Evolutionary conservation across 1,284 basidiomycete species (phyloP), one percentile per base, ranked within the genome.

Genomic region (Xerocomus tenax): DNA sequence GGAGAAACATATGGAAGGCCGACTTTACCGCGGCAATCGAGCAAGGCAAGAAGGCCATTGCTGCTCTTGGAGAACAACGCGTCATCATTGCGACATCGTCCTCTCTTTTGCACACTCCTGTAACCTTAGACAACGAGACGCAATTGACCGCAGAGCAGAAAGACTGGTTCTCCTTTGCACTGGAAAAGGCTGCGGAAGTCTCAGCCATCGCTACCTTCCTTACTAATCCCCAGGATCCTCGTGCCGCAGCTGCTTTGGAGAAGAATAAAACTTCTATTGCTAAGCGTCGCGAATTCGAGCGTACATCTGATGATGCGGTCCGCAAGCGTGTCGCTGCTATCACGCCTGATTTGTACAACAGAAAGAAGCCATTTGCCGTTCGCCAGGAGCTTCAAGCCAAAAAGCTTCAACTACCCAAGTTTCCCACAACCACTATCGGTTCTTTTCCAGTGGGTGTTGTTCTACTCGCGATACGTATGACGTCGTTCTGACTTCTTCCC

Each of bases 1-100:
- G 96, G 56, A 92, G 96, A 68, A 98, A 98, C 79, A 92, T 99
- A 75, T 99, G 96, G 96, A 99, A 98, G 84, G 90, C 85, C 57
- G 95, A 98, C 75, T 85, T 98, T 64, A 75, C 78, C 60, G 84
- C 82, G 47, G 87, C 91, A 53, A 79, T 95, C 73, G 83, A 86
- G 66, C 73, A 82, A 47, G 91, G 82, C 54, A 83, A 95, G 76
- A 90, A 87, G 71, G 94, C 92, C 48, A 74, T 94, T 61, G 79
- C 82, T 48, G 76, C 74, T 42, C 84, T 97, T 61, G 91, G 91
- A 55, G 72, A 76, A 58, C 87, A 91, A 59, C 91, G 93, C 58
- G 90, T 98, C 65, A 81, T 96, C 66, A 76, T 97, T 64, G 92
- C 92, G 30, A 94, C 96, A 47, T 98, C 95, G 10, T 98, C 95